A percentile compares a stretch with the other conserved stretches of the same genome.
phyloP scores from a whole-genome alignment of 2,329 filamentous ascomycete genomes.

The Verticillium nonalfalfae region DNA sequence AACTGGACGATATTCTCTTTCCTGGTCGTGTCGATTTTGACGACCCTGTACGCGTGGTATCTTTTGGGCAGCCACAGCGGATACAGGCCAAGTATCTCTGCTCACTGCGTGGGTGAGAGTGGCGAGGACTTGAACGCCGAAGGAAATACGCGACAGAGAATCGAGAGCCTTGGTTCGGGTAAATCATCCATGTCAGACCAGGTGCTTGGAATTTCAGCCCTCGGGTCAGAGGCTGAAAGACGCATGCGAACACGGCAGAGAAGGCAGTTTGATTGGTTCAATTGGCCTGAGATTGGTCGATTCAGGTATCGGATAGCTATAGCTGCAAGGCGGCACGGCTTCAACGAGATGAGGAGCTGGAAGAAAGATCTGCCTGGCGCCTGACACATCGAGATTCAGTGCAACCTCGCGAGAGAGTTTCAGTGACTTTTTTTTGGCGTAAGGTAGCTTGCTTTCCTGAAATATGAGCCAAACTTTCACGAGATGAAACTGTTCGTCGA shows the following conservation, averaged over 20 bases:
- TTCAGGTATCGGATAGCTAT: too few species aligned
- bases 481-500: background rate
- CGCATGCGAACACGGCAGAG: background rate
- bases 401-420: too few species aligned
- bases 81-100: slow-evolving; percentile 12
- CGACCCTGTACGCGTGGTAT: slow-evolving; percentile 19
- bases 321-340: too few species aligned
- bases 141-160: background rate
- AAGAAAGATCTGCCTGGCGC: too few species aligned
- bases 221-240: background rate
- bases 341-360: too few species aligned
- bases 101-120: background rate
- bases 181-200: background rate
- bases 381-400: too few species aligned
- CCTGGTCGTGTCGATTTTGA: slow-evolving; percentile 13
- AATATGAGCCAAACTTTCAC: background rate
- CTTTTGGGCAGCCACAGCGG: slow-evolving; percentile 19
- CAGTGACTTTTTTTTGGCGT: too few species aligned
- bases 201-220: background rate
- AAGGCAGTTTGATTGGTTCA: background rate
- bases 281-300: too few species aligned
- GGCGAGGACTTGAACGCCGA: background rate
- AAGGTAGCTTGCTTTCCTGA: too few species aligned
- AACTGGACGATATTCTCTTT: slow-evolving; percentile 23
- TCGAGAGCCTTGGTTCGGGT: background rate